phyloP scores from a whole-genome alignment of 2,329 filamentous ascomycete species.

The Amauroascus niger region DNA sequence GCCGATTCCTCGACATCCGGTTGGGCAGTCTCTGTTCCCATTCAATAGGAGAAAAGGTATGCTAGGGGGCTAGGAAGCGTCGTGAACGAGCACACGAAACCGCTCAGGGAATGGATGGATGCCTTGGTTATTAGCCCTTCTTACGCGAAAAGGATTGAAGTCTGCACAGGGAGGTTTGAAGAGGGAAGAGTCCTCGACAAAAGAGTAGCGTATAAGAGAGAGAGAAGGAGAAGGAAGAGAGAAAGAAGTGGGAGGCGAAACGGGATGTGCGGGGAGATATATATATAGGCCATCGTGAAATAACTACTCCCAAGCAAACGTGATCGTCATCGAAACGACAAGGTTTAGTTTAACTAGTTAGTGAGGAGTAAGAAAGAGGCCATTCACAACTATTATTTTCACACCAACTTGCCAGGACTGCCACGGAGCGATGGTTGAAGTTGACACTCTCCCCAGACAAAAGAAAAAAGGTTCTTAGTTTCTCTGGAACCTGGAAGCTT shows the following conservation, averaged over 20 bases:
- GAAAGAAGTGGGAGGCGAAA: neutral
- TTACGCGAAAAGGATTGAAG: neutral
- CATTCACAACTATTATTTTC: no score
- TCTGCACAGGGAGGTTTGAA: neutral
- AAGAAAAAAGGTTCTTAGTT: conserved; percentile 9
- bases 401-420: neutral
- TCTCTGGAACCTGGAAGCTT: neutral
- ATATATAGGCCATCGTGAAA: conserved; percentile 4
- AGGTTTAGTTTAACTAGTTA: conserved; percentile 6
- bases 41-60: conserved; percentile 26
- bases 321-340: conserved; percentile 5
- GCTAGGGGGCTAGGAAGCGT: conserved; percentile 4
- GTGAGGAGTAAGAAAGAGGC: no score
- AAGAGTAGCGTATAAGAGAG: neutral
- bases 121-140: neutral
- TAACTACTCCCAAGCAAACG: neutral
- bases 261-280: neutral
- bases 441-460: neutral
- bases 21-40: conserved; percentile 32
- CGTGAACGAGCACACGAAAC: conserved; percentile 6
- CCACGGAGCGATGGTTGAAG: neutral
- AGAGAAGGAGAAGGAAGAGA: neutral
- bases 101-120: neutral
- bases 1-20: conserved; percentile 37
- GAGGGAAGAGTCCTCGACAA: conserved; percentile 1